Conservation (phyloP, 2,329 filamentous ascomycete species). For the Ceratocystis albifundus region DNA sequence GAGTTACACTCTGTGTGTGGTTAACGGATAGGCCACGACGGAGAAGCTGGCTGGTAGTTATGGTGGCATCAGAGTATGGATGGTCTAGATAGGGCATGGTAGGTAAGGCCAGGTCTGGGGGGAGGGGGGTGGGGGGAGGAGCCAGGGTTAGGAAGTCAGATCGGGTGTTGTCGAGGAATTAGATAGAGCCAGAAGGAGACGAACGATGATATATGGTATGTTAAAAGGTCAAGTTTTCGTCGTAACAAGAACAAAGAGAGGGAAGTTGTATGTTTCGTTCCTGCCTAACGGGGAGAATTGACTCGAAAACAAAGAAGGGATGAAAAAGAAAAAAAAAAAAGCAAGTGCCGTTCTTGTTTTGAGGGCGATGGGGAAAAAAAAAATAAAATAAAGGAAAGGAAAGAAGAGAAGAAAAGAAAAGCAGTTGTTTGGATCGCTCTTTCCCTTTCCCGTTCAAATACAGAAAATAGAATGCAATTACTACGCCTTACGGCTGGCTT, state of each 20-base stretch:
- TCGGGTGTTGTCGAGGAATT: not conserved
- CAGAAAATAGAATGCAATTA: not conserved
- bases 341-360: not conserved
- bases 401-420: not conserved
- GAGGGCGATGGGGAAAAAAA: not conserved
- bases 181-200: not conserved
- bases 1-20: slow-evolving; percentile 57
- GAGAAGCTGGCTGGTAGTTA: not conserved
- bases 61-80: slow-evolving; percentile 5
- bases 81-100: slow-evolving; percentile 14
- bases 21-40: slow-evolving; percentile 23
- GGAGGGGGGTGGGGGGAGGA: too few relatives aligned
- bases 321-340: slow-evolving; percentile 8
- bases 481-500: not conserved
- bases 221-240: not conserved
- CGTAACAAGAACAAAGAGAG: not conserved
- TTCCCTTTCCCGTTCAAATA: too few relatives aligned
- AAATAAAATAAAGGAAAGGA: slow-evolving; percentile 9
- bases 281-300: not conserved
- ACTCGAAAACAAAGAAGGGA: not conserved
- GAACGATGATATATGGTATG: not conserved
- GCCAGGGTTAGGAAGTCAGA: not conserved
- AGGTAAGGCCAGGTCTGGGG: not conserved
- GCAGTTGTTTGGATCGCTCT: too few relatives aligned
- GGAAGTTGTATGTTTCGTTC: not conserved